phyloP scores from a whole-genome alignment of 163 green algal species.

The Scenedesmus sp. region DNA sequence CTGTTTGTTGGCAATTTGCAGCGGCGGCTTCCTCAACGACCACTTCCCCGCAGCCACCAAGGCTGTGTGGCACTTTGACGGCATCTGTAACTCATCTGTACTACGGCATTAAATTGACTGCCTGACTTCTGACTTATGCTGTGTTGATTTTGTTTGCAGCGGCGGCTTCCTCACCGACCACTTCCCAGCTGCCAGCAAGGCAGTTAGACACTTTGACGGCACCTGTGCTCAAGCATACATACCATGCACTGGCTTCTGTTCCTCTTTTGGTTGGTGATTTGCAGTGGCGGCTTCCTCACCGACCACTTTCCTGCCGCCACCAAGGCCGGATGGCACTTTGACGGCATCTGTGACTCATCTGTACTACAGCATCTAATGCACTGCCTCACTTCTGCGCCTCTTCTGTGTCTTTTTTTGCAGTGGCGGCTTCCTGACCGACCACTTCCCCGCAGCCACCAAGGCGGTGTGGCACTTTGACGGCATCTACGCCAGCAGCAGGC shows the following conservation, averaged over 20 bases:
- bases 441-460: constrained; percentile 83
- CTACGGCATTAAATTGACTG: too few species aligned
- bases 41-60: too few species aligned
- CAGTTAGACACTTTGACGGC: too few species aligned
- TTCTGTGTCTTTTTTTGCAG: background rate
- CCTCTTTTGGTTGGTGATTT: background rate
- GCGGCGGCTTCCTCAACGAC: too few species aligned
- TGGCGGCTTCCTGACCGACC: constrained; percentile 84
- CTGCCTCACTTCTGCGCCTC: background rate
- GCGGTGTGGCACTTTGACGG: constrained; percentile 87
- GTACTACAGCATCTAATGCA: background rate
- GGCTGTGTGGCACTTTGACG: too few species aligned
- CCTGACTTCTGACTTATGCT: too few species aligned
- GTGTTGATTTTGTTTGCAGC: too few species aligned
- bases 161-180: too few species aligned
- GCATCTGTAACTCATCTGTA: too few species aligned
- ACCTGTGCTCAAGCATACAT: background rate
- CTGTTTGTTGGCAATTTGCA: too few species aligned
- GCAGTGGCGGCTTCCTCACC: constrained; percentile 79
- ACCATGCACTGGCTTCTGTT: background rate
- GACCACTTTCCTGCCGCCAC: constrained; percentile 81
- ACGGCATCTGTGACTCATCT: background rate
- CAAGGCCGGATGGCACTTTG: constrained; percentile 85
- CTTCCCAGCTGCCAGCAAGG: too few species aligned
- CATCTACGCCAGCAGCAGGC: constrained; percentile 73